phyloP scores from a whole-genome alignment of 2,329 filamentous ascomycete genomes.

The Verticillium dahliae region DNA sequence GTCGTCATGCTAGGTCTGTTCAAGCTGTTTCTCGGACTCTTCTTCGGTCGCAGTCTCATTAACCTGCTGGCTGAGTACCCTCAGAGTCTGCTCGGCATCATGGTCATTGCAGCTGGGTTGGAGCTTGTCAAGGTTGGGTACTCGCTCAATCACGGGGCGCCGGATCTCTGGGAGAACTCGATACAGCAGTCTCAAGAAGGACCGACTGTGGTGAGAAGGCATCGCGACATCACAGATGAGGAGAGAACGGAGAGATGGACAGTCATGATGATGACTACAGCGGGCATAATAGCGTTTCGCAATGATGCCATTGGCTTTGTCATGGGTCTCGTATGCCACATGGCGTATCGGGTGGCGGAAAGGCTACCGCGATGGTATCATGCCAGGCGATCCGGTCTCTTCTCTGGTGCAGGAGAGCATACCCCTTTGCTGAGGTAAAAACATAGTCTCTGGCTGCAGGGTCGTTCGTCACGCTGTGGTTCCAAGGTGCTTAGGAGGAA shows the following conservation, averaged over 20 bases:
- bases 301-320: conserved; percentile 87
- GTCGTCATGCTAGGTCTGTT: conserved; percentile 71
- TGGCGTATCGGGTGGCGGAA: conserved; percentile 50
- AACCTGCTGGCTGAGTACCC: conserved; percentile 68
- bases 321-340: conserved; percentile 75
- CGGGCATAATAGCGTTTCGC: conserved; percentile 73
- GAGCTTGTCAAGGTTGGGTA: conserved; percentile 79
- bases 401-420: conserved; percentile 17
- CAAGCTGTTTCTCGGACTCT: conserved; percentile 70
- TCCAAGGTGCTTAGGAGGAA: background rate
- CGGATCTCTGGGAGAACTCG: conserved; percentile 53
- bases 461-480: background rate
- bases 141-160: conserved; percentile 70
- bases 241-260: conserved; percentile 74
- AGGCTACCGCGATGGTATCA: conserved; percentile 32
- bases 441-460: background rate
- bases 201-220: conserved; percentile 26
- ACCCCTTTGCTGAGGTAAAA: conserved; percentile 17
- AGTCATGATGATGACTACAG: conserved; percentile 85
- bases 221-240: conserved; percentile 52
- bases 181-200: conserved; percentile 18
- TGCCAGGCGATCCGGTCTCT: conserved; percentile 9
- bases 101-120: conserved; percentile 84
- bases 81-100: conserved; percentile 69
- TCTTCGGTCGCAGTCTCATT: conserved; percentile 70